A percentile compares a stretch with the other conserved stretches of the same genome.
Evolutionary conservation across 2,329 filamentous ascomycete species (phyloP).

Genomic region (Colletotrichum sp.): DNA sequence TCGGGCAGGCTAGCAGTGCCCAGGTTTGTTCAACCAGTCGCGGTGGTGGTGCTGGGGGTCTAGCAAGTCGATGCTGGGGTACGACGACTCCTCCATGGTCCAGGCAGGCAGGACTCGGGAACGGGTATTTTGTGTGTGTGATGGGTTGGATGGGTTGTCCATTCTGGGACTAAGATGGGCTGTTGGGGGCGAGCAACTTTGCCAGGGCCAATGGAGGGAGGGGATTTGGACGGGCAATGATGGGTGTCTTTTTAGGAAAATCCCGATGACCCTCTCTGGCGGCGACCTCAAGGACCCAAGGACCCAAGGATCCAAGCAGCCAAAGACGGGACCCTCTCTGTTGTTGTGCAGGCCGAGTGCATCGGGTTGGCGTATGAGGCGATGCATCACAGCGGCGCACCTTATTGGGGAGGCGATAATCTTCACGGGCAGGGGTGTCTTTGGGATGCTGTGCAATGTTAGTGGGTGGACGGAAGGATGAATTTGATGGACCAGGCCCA

Average conservation of each 20-base stretch:
- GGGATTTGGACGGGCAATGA: neutral
- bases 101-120: conserved; percentile 19
- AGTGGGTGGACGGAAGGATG: neutral
- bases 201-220: conserved; percentile 1
- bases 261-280: neutral
- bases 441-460: neutral
- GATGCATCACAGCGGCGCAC: conserved; percentile 8
- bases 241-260: conserved; percentile 16
- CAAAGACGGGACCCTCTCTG: neutral
- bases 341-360: neutral
- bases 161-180: conserved; percentile 12
- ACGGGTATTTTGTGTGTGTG: conserved; percentile 12
- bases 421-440: neutral
- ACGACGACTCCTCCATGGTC: conserved; percentile 8
- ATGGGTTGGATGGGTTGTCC: conserved; percentile 2
- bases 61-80: conserved; percentile 11
- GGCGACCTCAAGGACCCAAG: neutral
- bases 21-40: conserved; percentile 15
- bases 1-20: neutral
- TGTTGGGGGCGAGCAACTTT: neutral
- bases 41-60: conserved; percentile 1
- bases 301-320: neutral
- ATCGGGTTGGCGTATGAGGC: neutral
- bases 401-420: conserved; percentile 14
- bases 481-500: neutral